phyloP scores from a whole-genome alignment of 306 rosid species.

The Quercus wislizeni region DNA sequence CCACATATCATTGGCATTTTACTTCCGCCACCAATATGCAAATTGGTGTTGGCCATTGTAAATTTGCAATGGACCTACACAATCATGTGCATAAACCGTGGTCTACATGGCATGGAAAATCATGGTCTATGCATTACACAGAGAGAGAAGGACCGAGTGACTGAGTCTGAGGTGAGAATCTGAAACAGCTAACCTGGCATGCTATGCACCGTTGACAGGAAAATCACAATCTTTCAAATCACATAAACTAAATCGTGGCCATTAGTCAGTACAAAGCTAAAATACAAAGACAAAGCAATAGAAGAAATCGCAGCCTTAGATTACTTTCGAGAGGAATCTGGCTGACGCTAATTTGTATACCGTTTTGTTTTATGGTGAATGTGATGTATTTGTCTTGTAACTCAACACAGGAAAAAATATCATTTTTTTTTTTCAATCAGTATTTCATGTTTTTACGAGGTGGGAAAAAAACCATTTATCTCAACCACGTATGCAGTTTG shows the following conservation, averaged over 20 bases:
- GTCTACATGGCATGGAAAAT: constrained; percentile 9
- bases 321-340: constrained; percentile 32
- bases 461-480: constrained; percentile 41
- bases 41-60: neutral
- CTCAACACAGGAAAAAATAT: constrained; percentile 11
- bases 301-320: constrained; percentile 46
- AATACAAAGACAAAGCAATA: constrained; percentile 14
- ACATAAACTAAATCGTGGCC: constrained; percentile 45
- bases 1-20: neutral
- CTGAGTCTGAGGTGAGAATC: neutral
- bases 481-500: constrained; percentile 40
- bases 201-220: constrained; percentile 25
- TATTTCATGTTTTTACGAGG: constrained; percentile 32
- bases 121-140: neutral
- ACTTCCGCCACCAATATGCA: neutral
- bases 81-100: neutral
- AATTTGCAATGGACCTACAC: constrained; percentile 4
- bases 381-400: constrained; percentile 36
- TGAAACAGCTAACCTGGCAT: constrained; percentile 23
- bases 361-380: constrained; percentile 11
- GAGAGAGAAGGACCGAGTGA: no score
- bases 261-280: constrained; percentile 34
- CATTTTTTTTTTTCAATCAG: neutral
- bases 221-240: constrained; percentile 35
- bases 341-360: constrained; percentile 13